A percentile compares a stretch with the other conserved stretches of the same genome.
These are phyloP conservation scores for Suillus spraguei DNA, from an alignment of 768 basidiomycete genomes.

Conservation along the genomic window DNA sequence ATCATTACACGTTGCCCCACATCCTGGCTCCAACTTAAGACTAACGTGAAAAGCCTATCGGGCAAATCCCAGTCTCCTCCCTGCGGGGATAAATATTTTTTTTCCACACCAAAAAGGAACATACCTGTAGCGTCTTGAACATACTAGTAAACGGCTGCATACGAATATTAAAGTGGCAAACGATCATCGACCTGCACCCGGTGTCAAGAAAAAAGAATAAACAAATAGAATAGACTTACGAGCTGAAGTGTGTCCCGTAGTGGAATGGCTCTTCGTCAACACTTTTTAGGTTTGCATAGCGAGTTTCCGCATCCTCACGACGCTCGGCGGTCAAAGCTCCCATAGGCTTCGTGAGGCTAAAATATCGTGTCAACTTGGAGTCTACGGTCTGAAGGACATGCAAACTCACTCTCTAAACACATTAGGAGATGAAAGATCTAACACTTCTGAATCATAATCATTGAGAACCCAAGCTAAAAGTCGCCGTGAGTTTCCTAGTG, in stretches of 20 bases:
- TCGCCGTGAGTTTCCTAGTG: neutral
- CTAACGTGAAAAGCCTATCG: constrained; percentile 79
- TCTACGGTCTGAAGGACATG: neutral
- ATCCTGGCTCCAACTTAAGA: neutral
- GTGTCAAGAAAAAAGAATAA: neutral
- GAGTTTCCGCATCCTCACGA: constrained; percentile 70
- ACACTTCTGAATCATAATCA: constrained; percentile 73
- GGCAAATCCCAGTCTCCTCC: constrained; percentile 96
- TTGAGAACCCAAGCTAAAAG: constrained; percentile 81
- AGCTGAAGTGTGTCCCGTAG: constrained; percentile 94
- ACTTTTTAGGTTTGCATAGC: constrained; percentile 75
- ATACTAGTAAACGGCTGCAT: constrained; percentile 90
- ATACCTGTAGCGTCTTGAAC: constrained; percentile 85
- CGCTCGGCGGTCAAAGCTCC: constrained; percentile 81
- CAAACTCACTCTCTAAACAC: constrained; percentile 72
- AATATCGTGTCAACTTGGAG: neutral
- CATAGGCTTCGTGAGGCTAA: constrained; percentile 87
- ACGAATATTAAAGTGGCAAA: constrained; percentile 91
- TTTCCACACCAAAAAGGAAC: constrained; percentile 11
- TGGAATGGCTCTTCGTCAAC: constrained; percentile 90
- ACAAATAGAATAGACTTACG: constrained; percentile 30
- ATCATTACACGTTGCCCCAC: neutral
- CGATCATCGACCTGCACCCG: constrained; percentile 75
- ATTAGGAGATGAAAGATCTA: constrained; percentile 64
- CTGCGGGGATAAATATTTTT: constrained; percentile 37